These are phyloP conservation scores for Immersiporthe knoxdaviesiana DNA, from an alignment of 2,329 filamentous ascomycete genomes.

Conservation along the genomic window DNA sequence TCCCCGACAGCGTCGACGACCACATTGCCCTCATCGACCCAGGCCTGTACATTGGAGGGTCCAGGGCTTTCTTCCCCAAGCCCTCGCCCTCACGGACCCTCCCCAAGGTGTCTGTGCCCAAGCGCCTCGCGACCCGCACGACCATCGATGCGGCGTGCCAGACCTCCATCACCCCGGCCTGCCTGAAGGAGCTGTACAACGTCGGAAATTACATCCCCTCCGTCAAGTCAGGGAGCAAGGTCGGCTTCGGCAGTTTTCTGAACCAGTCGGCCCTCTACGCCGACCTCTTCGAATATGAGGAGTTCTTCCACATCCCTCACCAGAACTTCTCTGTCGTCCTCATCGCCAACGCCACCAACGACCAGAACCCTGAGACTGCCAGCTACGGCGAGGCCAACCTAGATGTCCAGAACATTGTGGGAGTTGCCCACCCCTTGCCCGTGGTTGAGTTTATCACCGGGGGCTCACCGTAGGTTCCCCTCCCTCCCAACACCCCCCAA, in stretches of 20 bases:
- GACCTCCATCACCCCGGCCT: conserved; percentile 46
- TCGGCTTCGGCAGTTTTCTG: conserved; percentile 62
- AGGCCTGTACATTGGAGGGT: conserved; percentile 30
- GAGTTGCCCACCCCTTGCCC: conserved; percentile 56
- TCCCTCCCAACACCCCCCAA: too few relatives aligned
- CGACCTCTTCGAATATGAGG: conserved; percentile 39
- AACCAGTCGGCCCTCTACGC: conserved; percentile 54
- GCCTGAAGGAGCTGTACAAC: conserved; percentile 51
- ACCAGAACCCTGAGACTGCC: conserved; percentile 33
- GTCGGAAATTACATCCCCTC: conserved; percentile 46
- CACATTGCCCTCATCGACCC: conserved; percentile 23
- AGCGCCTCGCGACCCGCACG: conserved; percentile 9
- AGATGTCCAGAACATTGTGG: conserved; percentile 64
- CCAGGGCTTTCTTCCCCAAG: conserved; percentile 13
- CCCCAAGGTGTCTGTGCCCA: conserved; percentile 6
- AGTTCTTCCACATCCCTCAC: conserved; percentile 22
- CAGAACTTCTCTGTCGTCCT: conserved; percentile 58
- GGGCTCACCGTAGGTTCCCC: conserved; percentile 38
- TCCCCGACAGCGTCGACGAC: conserved; percentile 19
- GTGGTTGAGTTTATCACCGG: conserved; percentile 38
- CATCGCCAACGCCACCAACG: conserved; percentile 41
- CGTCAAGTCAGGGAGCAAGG: conserved; percentile 47
- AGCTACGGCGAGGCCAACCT: conserved; percentile 63
- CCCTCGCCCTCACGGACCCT: conserved; percentile 8
- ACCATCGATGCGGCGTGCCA: conserved; percentile 35